phyloP scores from a whole-genome alignment of 208 protist species.

The Angomonas deanei region DNA sequence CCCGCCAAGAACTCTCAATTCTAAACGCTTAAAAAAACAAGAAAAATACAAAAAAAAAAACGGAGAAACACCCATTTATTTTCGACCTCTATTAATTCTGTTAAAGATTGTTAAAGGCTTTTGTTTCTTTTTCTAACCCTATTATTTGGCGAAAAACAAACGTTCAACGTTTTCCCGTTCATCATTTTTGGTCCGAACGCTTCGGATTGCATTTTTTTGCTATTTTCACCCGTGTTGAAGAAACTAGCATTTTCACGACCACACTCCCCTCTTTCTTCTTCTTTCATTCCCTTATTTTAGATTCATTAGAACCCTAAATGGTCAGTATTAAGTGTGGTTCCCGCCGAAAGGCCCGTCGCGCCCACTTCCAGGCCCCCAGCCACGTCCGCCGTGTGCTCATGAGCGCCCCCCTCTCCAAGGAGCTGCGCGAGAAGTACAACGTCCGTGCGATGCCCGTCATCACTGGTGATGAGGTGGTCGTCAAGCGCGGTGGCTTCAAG shows the following conservation, averaged over 20 bases:
- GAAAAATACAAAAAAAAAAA: slow-evolving; percentile 15
- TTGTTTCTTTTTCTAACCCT: slow-evolving; percentile 2
- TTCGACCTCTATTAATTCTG: not conserved
- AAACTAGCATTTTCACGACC: slow-evolving; percentile 1
- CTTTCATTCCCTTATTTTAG: slow-evolving; percentile 10
- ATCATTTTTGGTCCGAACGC: no score
- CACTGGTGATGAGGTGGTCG: slow-evolving; percentile 99
- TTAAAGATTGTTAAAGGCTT: not conserved
- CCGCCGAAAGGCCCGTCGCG: slow-evolving; percentile 97
- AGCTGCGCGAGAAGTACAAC: slow-evolving; percentile 98
- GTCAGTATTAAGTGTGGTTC: slow-evolving; percentile 84
- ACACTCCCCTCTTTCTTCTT: slow-evolving; percentile 1
- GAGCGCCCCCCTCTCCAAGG: slow-evolving; percentile 97
- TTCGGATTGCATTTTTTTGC: no score
- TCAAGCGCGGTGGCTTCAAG: slow-evolving; percentile 96
- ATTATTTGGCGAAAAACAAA: no score
- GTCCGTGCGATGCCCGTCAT: slow-evolving; percentile 98
- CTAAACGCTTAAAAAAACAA: slow-evolving; percentile 17
- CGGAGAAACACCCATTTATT: not conserved
- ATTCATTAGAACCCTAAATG: slow-evolving; percentile 21
- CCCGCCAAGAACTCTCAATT: slow-evolving; percentile 47
- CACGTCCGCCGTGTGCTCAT: slow-evolving; percentile 96
- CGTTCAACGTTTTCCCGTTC: not conserved
- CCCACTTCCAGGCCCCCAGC: slow-evolving; percentile 98
- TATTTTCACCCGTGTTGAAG: no score